phyloP scores from a whole-genome alignment of 257 asterid genomes.

The Verbena officinalis region DNA sequence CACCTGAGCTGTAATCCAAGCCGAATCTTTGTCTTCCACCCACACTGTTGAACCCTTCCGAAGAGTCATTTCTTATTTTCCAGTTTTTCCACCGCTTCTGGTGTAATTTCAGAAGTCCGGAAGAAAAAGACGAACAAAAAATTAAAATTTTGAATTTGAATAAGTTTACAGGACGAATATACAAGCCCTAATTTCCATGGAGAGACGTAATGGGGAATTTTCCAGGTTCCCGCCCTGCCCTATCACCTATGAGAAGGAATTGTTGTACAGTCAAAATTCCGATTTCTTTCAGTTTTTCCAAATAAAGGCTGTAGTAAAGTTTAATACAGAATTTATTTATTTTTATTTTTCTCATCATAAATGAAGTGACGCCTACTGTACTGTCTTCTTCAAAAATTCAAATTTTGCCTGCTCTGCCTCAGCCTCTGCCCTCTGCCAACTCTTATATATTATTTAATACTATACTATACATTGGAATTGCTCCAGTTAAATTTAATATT shows the following conservation, averaged over 20 bases:
- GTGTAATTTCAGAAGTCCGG: constrained; percentile 20
- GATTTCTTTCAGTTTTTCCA: background rate
- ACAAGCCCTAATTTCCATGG: constrained; percentile 53
- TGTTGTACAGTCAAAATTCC: constrained; percentile 26
- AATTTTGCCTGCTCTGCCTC: constrained; percentile 18
- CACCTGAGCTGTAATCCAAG: constrained; percentile 85
- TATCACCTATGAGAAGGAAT: constrained; percentile 32
- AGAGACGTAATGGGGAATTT: constrained; percentile 27
- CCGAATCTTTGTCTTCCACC: constrained; percentile 79
- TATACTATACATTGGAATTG: too few species aligned
- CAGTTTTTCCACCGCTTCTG: constrained; percentile 10
- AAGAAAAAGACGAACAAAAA: background rate
- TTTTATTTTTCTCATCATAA: constrained; percentile 24
- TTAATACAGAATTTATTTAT: constrained; percentile 13
- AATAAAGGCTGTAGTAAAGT: too few species aligned
- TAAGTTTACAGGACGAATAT: constrained; percentile 26
- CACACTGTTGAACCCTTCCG: constrained; percentile 85
- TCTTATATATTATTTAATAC: background rate
- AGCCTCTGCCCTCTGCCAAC: too few species aligned
- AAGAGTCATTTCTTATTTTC: constrained; percentile 51
- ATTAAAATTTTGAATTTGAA: constrained; percentile 20
- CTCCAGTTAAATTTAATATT: too few species aligned
- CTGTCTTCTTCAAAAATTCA: constrained; percentile 23
- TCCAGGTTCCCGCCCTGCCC: constrained; percentile 87
- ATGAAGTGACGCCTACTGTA: constrained; percentile 19